These are phyloP conservation scores for Fusarium liriodendri DNA, from an alignment of 2,329 filamentous ascomycete genomes.

Conservation along the genomic window DNA sequence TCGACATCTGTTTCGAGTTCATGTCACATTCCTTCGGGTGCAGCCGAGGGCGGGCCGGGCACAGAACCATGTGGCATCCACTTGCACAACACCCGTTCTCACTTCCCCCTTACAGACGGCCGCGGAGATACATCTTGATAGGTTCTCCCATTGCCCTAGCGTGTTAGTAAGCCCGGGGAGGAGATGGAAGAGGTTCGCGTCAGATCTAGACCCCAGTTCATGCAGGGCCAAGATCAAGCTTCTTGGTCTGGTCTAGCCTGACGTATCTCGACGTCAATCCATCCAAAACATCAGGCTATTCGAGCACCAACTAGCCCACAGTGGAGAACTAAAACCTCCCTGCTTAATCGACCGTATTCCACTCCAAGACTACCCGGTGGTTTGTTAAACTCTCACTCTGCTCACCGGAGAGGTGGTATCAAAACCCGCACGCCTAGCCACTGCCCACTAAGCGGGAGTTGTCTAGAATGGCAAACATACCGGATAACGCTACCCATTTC, in stretches of 20 bases:
- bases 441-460: not conserved
- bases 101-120: not conserved
- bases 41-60: not conserved
- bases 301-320: not conserved
- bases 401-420: conserved; percentile 1
- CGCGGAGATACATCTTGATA: not conserved
- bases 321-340: not conserved
- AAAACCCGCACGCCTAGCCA: not conserved
- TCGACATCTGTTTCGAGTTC: not conserved
- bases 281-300: conserved; percentile 1
- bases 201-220: not conserved
- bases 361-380: not conserved
- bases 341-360: not conserved
- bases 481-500: not conserved
- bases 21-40: not conserved
- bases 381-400: not conserved
- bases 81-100: not conserved
- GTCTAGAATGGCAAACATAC: not conserved
- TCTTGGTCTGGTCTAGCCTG: not conserved
- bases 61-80: not conserved
- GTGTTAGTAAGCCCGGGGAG: not conserved
- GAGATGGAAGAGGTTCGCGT: not conserved
- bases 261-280: not conserved
- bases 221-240: not conserved
- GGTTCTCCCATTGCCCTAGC: not conserved